Conservation (phyloP, 2,329 filamentous ascomycete species). For the Mycosphaerella sp. region DNA sequence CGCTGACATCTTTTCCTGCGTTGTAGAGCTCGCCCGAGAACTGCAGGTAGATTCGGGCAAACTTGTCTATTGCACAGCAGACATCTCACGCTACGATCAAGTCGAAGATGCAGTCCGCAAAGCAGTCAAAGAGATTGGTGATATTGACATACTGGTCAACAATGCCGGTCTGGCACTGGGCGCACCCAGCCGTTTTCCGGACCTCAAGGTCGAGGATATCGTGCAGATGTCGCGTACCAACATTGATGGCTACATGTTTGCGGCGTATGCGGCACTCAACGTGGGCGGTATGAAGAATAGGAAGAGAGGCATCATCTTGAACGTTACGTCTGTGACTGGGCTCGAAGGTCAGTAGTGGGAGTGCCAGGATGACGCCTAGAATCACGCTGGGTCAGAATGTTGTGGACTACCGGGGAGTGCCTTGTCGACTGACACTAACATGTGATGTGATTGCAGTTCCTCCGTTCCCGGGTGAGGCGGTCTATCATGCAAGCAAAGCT, state of each 20-base stretch:
- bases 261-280: slow-evolving; percentile 43
- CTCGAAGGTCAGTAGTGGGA: slow-evolving; percentile 22
- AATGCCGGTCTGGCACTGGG: slow-evolving; percentile 40
- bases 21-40: slow-evolving; percentile 17
- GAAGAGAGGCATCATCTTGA: slow-evolving; percentile 44
- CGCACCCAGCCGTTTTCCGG: slow-evolving; percentile 40
- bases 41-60: slow-evolving; percentile 16
- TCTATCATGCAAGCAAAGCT: slow-evolving; percentile 47
- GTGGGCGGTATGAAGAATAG: slow-evolving; percentile 36
- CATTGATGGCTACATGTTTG: slow-evolving; percentile 45
- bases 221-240: slow-evolving; percentile 46
- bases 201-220: slow-evolving; percentile 40
- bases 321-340: slow-evolving; percentile 45
- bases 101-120: slow-evolving; percentile 32
- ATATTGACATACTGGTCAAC: slow-evolving; percentile 10
- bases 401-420: neutral
- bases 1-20: neutral
- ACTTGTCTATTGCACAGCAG: slow-evolving; percentile 29
- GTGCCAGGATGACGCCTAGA: neutral
- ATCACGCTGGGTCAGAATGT: neutral
- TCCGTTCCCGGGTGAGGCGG: slow-evolving; percentile 46
- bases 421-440: neutral
- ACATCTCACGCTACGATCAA: slow-evolving; percentile 32
- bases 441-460: slow-evolving; percentile 30
- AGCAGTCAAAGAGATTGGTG: slow-evolving; percentile 27